phyloP scores from a whole-genome alignment of 306 rosid species.

The Boehmeria nivea region DNA sequence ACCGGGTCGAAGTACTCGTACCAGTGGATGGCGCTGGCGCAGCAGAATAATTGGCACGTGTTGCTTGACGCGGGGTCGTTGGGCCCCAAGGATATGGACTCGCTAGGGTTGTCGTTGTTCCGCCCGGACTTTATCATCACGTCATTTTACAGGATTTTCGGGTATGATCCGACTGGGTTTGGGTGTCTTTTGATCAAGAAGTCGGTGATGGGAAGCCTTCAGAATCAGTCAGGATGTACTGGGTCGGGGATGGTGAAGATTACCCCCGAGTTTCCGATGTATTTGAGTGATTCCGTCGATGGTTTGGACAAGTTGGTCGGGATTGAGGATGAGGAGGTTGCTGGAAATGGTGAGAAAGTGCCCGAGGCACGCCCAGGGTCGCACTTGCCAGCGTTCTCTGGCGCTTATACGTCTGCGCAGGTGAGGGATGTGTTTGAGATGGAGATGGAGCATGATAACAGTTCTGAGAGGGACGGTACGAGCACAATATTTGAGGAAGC shows the following conservation, averaged over 20 bases:
- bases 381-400: conserved; percentile 91
- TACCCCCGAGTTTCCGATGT: conserved; percentile 82
- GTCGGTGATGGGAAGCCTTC: conserved; percentile 82
- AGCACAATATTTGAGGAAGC: conserved; percentile 96
- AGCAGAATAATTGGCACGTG: conserved; percentile 97
- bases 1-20: conserved; percentile 94
- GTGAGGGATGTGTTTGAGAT: conserved; percentile 91
- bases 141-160: conserved; percentile 93
- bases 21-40: conserved; percentile 99
- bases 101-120: conserved; percentile 88
- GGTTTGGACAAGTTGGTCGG: conserved; percentile 67
- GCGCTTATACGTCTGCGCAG: conserved; percentile 83
- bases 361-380: conserved; percentile 56
- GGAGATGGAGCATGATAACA: conserved; percentile 81
- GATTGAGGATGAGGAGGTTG: conserved; percentile 50
- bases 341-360: conserved; percentile 40
- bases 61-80: conserved; percentile 92
- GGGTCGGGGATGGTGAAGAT: conserved; percentile 97
- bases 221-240: conserved; percentile 78
- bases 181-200: conserved; percentile 93
- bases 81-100: conserved; percentile 99
- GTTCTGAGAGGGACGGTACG: conserved; percentile 84
- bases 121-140: conserved; percentile 93
- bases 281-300: conserved; percentile 82
- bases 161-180: conserved; percentile 93